Evolutionary conservation across 2,329 filamentous ascomycete genomes (phyloP), one percentile per base, ranked within the genome.

Genomic region (Truncatella angustata): DNA sequence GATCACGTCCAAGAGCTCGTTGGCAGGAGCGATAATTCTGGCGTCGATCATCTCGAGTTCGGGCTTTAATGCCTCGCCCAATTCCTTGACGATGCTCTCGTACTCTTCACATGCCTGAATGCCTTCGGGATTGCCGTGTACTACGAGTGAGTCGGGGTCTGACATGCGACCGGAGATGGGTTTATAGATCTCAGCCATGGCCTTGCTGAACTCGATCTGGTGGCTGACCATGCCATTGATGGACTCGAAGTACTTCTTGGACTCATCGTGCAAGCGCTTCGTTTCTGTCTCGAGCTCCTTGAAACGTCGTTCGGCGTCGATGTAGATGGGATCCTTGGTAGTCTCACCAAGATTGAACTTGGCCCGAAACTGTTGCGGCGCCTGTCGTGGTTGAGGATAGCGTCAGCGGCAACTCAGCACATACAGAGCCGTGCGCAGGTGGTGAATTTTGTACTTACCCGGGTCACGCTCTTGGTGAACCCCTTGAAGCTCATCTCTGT

Each of bases 21-120:
- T 91, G 9, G 94, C 93, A 3, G 94, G 94, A 60, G 87, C 88
- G 66, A 99, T 93, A 43, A 99, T 85, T 58, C 94, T 83, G 49
- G 82, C 85, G 65, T 99, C 91, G 63, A 99, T 97, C 91, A 97
- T 96, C 68, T 99, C 94, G 60, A 99, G 79, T 73, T 99, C 94
- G 0, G 94, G 94, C 49, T 87, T 81, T 53, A 99, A 76, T 3
- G 90, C 94, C 52, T 90, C 89, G 66, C 96, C 91, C 53, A 99
- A 78, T 56, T 97, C 93, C 60, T 87, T 85, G 57, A 97, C 93
- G 47, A 97, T 89, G 3, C 79, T 78, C 73, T 97, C 91, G 73
- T 99, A 99, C 72, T 99, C 91, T 68, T 97, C 93, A 72, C 94
- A 99, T 24, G 94, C 94, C 57, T 84, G 81, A 65, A 99, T 97